phyloP scores from a whole-genome alignment of 441 rosid genomes.

The Lepidium campestre region DNA sequence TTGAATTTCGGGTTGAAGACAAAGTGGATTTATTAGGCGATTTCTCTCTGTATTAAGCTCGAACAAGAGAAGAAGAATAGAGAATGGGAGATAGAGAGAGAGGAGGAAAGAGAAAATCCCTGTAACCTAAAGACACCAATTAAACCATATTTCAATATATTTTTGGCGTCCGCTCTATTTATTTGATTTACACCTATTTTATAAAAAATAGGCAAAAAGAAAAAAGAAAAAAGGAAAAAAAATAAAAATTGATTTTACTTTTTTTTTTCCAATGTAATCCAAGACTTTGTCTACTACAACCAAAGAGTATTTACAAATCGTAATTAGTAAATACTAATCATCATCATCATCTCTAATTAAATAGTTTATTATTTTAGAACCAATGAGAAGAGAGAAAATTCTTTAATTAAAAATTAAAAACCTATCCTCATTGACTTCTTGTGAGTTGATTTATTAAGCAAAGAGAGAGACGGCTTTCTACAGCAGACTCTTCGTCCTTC shows the following conservation, averaged over 20 bases:
- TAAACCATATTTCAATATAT: conserved; percentile 48
- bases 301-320: not conserved
- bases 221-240: not conserved
- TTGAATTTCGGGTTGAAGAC: conserved; percentile 4
- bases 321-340: not conserved
- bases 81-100: conserved; percentile 24
- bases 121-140: conserved; percentile 53
- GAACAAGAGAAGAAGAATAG: not conserved
- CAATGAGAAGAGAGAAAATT: not conserved
- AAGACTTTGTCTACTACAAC: conserved; percentile 13
- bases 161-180: conserved; percentile 36
- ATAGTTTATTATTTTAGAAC: not conserved
- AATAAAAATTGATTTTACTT: not conserved
- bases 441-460: conserved; percentile 13
- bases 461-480: conserved; percentile 9
- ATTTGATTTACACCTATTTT: not conserved
- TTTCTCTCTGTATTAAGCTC: conserved; percentile 27
- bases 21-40: conserved; percentile 12
- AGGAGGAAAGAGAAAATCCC: conserved; percentile 24
- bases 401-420: not conserved
- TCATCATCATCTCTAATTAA: not conserved
- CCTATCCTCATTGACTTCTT: conserved; percentile 18
- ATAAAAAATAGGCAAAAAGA: not conserved
- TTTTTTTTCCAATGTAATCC: not conserved
- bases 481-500: not conserved